Evolutionary conservation across 1,139 yeast genomes (phyloP).

Genomic region (Eremothecium sinecaudum): DNA sequence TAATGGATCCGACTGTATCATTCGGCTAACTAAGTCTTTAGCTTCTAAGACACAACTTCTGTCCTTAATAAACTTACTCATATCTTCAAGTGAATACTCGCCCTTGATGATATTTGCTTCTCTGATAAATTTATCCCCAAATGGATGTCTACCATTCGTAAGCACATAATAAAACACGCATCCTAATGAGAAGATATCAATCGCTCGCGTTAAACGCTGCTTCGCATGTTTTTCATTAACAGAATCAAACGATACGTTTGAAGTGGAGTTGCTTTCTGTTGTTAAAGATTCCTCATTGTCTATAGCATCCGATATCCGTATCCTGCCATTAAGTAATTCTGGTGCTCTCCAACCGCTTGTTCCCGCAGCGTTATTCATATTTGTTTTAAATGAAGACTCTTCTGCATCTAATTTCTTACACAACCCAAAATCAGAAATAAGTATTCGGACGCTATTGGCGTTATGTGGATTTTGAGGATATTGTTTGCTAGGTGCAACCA

Average conservation of each 20-base stretch:
- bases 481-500: constrained; percentile 64
- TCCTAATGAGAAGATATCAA: constrained; percentile 89
- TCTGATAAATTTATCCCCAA: constrained; percentile 78
- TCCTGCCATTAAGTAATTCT: constrained; percentile 51
- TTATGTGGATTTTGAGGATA: constrained; percentile 11
- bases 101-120: constrained; percentile 83
- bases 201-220: constrained; percentile 75
- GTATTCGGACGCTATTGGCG: constrained; percentile 42
- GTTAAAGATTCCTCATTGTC: constrained; percentile 7
- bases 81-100: constrained; percentile 44
- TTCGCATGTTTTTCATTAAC: constrained; percentile 32
- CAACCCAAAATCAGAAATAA: constrained; percentile 91
- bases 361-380: constrained; percentile 89
- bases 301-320: constrained; percentile 6
- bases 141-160: constrained; percentile 85
- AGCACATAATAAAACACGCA: constrained; percentile 86
- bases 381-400: constrained; percentile 87
- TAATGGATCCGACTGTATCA: constrained; percentile 63
- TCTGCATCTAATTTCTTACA: constrained; percentile 87
- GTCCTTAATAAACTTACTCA: constrained; percentile 26
- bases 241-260: constrained; percentile 35
- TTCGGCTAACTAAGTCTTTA: constrained; percentile 55
- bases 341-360: constrained; percentile 99
- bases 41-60: constrained; percentile 46
- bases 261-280: constrained; percentile 34